Conservation (phyloP, 192 early-diverging fungal species). For the Thamnidium elegans region DNA sequence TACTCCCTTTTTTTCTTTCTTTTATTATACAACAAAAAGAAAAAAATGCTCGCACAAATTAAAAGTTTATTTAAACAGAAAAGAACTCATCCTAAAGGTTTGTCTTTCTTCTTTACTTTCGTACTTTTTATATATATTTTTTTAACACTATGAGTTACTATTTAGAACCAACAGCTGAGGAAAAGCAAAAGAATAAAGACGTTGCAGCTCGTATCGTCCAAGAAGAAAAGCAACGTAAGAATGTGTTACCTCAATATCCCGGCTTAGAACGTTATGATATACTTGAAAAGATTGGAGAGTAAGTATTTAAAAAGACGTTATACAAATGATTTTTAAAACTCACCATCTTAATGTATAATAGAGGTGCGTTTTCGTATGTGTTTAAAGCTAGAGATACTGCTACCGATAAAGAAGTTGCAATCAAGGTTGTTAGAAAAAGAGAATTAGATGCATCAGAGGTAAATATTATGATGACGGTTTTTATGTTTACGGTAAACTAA, state of each 20-base stretch:
- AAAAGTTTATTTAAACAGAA: slow-evolving; percentile 13
- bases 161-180: slow-evolving; percentile 11
- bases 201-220: slow-evolving; percentile 48
- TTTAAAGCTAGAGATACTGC: slow-evolving; percentile 69
- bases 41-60: slow-evolving; percentile 9
- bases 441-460: slow-evolving; percentile 72
- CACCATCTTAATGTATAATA: slow-evolving; percentile 27
- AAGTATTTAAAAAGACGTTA: slow-evolving; percentile 21
- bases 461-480: not conserved
- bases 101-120: not conserved
- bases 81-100: slow-evolving; percentile 3
- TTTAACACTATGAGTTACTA: not conserved
- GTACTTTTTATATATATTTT: not conserved
- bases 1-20: not conserved
- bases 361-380: slow-evolving; percentile 85
- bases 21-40: not conserved
- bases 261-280: slow-evolving; percentile 57
- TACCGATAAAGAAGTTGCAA: slow-evolving; percentile 68
- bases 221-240: slow-evolving; percentile 49
- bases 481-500: not conserved
- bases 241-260: slow-evolving; percentile 51
- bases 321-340: not conserved
- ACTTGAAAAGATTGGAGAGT: slow-evolving; percentile 71
- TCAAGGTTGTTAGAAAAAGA: slow-evolving; percentile 79
- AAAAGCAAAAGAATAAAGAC: slow-evolving; percentile 28